These are phyloP conservation scores for Allium cepa DNA, from an alignment of 106 monocot genomes.

Conservation along the genomic window DNA sequence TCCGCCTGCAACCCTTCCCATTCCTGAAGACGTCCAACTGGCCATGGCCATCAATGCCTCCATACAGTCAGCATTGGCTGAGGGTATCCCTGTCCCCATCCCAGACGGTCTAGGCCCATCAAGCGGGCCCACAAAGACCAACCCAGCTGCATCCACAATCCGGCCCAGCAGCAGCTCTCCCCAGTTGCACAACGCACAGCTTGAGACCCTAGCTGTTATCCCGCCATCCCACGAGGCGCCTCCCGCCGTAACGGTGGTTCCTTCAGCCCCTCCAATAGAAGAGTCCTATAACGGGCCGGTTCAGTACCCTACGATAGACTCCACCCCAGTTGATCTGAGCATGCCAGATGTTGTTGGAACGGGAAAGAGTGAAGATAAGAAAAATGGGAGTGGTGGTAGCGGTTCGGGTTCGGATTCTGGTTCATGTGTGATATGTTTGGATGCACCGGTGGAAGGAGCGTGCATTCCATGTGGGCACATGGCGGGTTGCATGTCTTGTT, in stretches of 20 bases:
- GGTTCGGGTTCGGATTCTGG: slow-evolving; percentile 16
- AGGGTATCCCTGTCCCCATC: slow-evolving; percentile 8
- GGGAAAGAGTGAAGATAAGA: slow-evolving; percentile 9
- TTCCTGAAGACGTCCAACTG: slow-evolving; percentile 46
- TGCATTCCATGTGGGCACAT: slow-evolving; percentile 84
- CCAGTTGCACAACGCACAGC: neutral
- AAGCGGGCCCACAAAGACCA: neutral
- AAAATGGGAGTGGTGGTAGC: slow-evolving; percentile 4
- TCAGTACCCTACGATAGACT: slow-evolving; percentile 46
- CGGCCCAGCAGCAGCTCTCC: slow-evolving; percentile 11
- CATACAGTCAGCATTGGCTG: slow-evolving; percentile 41
- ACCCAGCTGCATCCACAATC: slow-evolving; percentile 4
- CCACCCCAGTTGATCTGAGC: slow-evolving; percentile 19
- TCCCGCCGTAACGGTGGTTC: slow-evolving; percentile 13
- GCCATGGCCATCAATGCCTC: slow-evolving; percentile 78
- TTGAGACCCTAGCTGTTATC: neutral
- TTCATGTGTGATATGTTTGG: slow-evolving; percentile 71
- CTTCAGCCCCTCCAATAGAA: slow-evolving; percentile 36
- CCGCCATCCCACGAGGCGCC: slow-evolving; percentile 7
- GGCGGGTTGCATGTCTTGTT: slow-evolving; percentile 23
- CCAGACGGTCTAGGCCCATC: slow-evolving; percentile 13
- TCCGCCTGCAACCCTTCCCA: neutral
- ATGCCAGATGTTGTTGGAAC: neutral
- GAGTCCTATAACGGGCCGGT: slow-evolving; percentile 17
- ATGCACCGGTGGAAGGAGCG: slow-evolving; percentile 66